These are phyloP conservation scores for Plasmodium malariae DNA, from an alignment of 169 alveolate genomes.

Conservation along the genomic window DNA sequence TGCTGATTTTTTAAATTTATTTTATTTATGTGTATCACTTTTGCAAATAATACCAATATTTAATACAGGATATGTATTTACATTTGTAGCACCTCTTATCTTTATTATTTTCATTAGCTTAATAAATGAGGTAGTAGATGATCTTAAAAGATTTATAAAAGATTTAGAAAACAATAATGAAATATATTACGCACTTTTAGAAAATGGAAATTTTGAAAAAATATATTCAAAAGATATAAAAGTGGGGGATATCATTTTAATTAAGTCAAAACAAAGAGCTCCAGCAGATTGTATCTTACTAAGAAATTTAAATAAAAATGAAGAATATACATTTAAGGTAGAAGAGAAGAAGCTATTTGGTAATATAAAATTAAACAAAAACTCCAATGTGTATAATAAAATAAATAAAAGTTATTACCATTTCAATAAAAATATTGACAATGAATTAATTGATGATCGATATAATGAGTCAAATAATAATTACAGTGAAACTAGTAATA, in stretches of 20 bases:
- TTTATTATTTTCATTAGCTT: conserved; percentile 93
- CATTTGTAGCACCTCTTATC: conserved; percentile 96
- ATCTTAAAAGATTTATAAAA: conserved; percentile 88
- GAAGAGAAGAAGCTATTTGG: conserved; percentile 45
- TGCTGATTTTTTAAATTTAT: conserved; percentile 94
- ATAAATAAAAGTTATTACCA: conserved; percentile 54
- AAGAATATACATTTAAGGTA: conserved; percentile 69
- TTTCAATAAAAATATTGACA: conserved; percentile 64
- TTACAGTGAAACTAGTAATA: conserved; percentile 59
- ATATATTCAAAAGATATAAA: conserved; percentile 90
- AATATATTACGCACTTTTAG: conserved; percentile 83
- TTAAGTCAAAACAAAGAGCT: conserved; percentile 93
- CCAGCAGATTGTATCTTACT: conserved; percentile 98
- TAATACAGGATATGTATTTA: conserved; percentile 95
- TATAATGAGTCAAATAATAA: conserved; percentile 62
- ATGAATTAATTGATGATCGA: conserved; percentile 59
- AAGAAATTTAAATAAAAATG: conserved; percentile 87
- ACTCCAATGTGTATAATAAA: conserved; percentile 43
- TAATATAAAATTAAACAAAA: conserved; percentile 24
- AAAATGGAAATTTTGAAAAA: conserved; percentile 83
- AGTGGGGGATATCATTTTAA: conserved; percentile 94
- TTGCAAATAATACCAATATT: conserved; percentile 93
- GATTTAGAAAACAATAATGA: conserved; percentile 89
- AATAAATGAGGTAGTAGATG: conserved; percentile 97
- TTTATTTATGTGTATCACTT: conserved; percentile 94